These are phyloP conservation scores for Trametes versicolor DNA, from an alignment of 1,284 basidiomycete genomes.

Conservation along the genomic window DNA sequence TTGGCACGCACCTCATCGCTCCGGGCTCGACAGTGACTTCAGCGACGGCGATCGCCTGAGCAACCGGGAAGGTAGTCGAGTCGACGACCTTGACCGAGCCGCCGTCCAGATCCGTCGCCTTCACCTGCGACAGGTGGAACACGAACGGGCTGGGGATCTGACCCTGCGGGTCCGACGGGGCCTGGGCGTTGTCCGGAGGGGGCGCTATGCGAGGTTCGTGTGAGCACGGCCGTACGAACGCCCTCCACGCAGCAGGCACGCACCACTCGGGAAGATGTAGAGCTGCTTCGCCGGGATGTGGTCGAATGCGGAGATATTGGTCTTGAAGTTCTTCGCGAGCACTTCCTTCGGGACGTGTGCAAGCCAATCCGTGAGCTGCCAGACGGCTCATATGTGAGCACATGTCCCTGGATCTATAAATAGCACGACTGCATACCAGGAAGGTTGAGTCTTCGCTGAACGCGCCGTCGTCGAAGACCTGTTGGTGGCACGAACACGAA, in stretches of 20 bases:
- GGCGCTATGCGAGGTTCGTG: conserved; percentile 39
- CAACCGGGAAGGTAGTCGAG: conserved; percentile 59
- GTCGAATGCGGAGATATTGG: conserved; percentile 46
- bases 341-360: conserved; percentile 55
- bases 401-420: conserved; percentile 8
- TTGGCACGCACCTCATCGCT: conserved; percentile 52
- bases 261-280: conserved; percentile 49
- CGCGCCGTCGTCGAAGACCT: conserved; percentile 51
- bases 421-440: conserved; percentile 39
- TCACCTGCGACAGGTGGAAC: conserved; percentile 62
- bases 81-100: conserved; percentile 75
- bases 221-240: conserved; percentile 1
- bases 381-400: conserved; percentile 12
- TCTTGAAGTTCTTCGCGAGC: conserved; percentile 54
- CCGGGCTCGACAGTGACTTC: conserved; percentile 77
- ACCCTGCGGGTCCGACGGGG: conserved; percentile 60
- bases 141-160: conserved; percentile 60
- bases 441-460: conserved; percentile 56
- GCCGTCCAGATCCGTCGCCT: conserved; percentile 61
- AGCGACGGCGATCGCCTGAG: conserved; percentile 70
- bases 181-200: conserved; percentile 50
- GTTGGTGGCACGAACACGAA: not conserved
- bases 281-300: conserved; percentile 47
- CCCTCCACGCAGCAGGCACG: conserved; percentile 16
- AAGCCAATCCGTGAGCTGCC: conserved; percentile 46